Evolutionary conservation across 2,329 filamentous ascomycete genomes (phyloP), one percentile per base, ranked within the genome.

Genomic region (Aspergillus fijiensis): DNA sequence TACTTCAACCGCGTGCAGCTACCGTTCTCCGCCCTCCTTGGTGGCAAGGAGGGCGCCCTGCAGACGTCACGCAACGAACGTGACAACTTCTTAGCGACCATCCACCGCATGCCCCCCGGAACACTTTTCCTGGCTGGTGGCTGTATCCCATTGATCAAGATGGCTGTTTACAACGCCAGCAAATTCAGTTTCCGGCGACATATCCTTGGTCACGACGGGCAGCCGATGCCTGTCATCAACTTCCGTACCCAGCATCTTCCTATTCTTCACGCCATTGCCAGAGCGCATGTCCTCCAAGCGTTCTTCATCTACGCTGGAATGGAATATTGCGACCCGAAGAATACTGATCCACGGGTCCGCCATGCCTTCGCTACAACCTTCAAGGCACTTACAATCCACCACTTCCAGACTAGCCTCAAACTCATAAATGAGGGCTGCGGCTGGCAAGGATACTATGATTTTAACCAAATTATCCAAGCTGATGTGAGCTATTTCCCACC

Each of bases 181-280:
- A 59, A 58, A 57, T 71, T 50, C 55, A 60, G 62, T 58, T 55
- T 14, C 29, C 52, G 29, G 29, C 49, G 49, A 29, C 25, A 29
- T 1, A 50, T 50, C 5, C 49, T 50, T 10, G 49, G 49, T 2
- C 49, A 50, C 23, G 49, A 50, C 6, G 49, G 49, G 25, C 25
- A 31, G 7, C 16, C 19, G 4, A 50, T 50, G 49, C 58, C 69
- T 0, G 62, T 71, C 7, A 66, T 71, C 6, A 47, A 55, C 1
- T 69, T 71, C 52, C 63, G 69, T 10, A 70, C 69, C 2, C 69
- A 71, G 49, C 68, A 71, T 16, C 60, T 61, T 1, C 69, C 69
- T 0, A 69, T 70, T 12, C 48, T 70, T 23, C 67, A 70, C 49
- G 57, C 66, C 1, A 39, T 70, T 3, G 67, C 68, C 0, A 63